Percentiles rank a stretch among this genome's conserved stretches.
Conservation (phyloP, 306 rosid genomes). For the Elaeagnus macrophylla region DNA sequence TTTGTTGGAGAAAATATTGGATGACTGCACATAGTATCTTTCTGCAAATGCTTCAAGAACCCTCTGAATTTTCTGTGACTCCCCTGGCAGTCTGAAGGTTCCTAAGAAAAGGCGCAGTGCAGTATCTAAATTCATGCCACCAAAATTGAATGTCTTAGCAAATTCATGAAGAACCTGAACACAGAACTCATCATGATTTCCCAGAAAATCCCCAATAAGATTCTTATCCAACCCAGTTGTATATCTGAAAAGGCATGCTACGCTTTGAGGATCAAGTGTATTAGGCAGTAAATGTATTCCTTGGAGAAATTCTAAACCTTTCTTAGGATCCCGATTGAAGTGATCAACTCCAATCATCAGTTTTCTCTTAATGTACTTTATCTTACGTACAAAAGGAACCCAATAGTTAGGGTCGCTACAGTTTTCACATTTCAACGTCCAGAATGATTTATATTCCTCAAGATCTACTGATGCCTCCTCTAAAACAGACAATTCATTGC, state of each 20-base stretch:
- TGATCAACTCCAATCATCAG: constrained; percentile 99
- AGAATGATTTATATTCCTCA: constrained; percentile 85
- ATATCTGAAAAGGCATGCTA: constrained; percentile 96
- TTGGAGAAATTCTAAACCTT: constrained; percentile 96
- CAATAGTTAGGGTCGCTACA: constrained; percentile 77
- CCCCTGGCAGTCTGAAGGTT: constrained; percentile 94
- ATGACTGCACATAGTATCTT: constrained; percentile 94
- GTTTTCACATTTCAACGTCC: constrained; percentile 95
- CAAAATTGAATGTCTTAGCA: constrained; percentile 97
- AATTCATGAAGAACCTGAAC: constrained; percentile 99
- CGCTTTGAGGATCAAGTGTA: constrained; percentile 98
- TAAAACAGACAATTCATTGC: constrained; percentile 56
- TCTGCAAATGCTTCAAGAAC: constrained; percentile 99
- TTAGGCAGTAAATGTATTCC: constrained; percentile 95
- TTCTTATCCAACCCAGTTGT: constrained; percentile 98
- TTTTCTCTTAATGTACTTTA: constrained; percentile 86
- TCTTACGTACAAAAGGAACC: constrained; percentile 86
- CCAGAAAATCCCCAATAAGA: constrained; percentile 96
- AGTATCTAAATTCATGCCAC: constrained; percentile 94
- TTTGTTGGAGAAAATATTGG: constrained; percentile 80
- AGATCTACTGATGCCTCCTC: constrained; percentile 56
- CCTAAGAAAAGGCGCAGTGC: constrained; percentile 91
- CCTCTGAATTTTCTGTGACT: constrained; percentile 96
- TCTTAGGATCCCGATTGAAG: constrained; percentile 97
- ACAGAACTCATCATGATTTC: constrained; percentile 95